Percentiles rank a stretch among this genome's conserved stretches.
Evolutionary conservation across 2,329 filamentous ascomycete genomes (phyloP).

Genomic region (Penicillium olsonii): DNA sequence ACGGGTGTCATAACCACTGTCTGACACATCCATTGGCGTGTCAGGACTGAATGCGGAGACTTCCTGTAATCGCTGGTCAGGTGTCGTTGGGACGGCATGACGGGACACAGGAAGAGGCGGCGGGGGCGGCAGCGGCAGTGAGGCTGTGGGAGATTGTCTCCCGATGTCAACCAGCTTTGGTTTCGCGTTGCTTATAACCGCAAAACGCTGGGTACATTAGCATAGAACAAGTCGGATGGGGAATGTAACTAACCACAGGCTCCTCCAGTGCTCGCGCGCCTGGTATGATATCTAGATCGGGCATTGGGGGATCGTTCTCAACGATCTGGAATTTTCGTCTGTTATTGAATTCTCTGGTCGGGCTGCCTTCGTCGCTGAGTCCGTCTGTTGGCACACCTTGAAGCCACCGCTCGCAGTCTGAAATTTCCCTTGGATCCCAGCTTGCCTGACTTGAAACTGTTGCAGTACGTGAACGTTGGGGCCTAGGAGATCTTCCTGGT

Average conservation of each 20-base stretch:
- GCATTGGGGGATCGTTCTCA: constrained; percentile 34
- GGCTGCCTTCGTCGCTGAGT: constrained; percentile 24
- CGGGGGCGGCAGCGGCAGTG: constrained; percentile 25
- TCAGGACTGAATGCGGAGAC: constrained; percentile 44
- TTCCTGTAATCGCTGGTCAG: constrained; percentile 37
- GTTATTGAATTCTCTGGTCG: constrained; percentile 31
- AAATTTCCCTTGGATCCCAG: constrained; percentile 40
- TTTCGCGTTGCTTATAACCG: constrained; percentile 38
- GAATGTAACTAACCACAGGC: constrained; percentile 25
- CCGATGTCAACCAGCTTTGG: constrained; percentile 43
- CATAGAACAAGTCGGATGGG: not conserved
- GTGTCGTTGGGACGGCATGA: constrained; percentile 35
- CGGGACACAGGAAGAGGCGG: constrained; percentile 24
- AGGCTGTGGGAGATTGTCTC: constrained; percentile 33
- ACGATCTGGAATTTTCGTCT: constrained; percentile 41
- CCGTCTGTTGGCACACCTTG: constrained; percentile 38
- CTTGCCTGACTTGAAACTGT: constrained; percentile 41
- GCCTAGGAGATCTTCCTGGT: constrained; percentile 22
- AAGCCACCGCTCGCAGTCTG: constrained; percentile 41
- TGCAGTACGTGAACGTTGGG: constrained; percentile 33
- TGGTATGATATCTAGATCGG: constrained; percentile 21
- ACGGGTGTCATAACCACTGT: constrained; percentile 37
- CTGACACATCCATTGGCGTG: constrained; percentile 38
- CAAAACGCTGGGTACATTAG: constrained; percentile 29
- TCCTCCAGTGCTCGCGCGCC: constrained; percentile 22